Evolutionary conservation across 2,329 filamentous ascomycete species (phyloP).

Genomic region (Aaosphaeria pasadenensis): DNA sequence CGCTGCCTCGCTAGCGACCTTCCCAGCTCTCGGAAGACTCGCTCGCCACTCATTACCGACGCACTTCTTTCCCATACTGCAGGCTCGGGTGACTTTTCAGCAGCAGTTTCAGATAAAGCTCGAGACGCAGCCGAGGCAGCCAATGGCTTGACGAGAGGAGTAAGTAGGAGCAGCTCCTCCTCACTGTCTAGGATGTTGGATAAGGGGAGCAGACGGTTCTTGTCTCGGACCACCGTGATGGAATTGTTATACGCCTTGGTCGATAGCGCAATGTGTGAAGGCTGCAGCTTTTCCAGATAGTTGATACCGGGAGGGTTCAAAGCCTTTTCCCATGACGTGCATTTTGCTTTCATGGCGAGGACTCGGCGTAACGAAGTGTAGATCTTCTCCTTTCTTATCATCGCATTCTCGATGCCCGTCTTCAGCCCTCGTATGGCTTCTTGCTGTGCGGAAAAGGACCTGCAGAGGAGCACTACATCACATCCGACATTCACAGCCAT

Average conservation of each 20-base stretch:
- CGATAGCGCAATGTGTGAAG: constrained; percentile 76
- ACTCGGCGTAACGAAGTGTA: constrained; percentile 77
- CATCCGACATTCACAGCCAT: constrained; percentile 98
- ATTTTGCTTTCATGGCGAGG: constrained; percentile 75
- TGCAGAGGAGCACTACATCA: constrained; percentile 84
- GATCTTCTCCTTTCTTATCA: constrained; percentile 77
- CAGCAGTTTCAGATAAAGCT: constrained; percentile 62
- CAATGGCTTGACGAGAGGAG: constrained; percentile 86
- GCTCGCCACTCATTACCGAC: constrained; percentile 83
- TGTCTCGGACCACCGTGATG: constrained; percentile 89
- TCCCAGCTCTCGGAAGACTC: constrained; percentile 86
- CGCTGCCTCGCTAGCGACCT: constrained; percentile 81
- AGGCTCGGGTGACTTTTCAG: constrained; percentile 54
- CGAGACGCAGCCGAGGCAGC: constrained; percentile 83
- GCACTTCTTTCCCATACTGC: constrained; percentile 55
- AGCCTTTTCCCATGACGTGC: constrained; percentile 87
- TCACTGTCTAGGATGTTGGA: constrained; percentile 77
- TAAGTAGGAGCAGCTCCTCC: constrained; percentile 85
- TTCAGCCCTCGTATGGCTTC: constrained; percentile 90
- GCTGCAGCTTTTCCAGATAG: constrained; percentile 76
- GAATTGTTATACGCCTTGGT: constrained; percentile 86
- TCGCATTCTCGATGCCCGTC: constrained; percentile 83
- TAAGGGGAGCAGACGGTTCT: constrained; percentile 78
- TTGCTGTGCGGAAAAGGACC: constrained; percentile 82
- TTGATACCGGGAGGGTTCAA: constrained; percentile 80